These are phyloP conservation scores for Venturia effusa DNA, from an alignment of 2,329 filamentous ascomycete genomes.

Conservation along the genomic window DNA sequence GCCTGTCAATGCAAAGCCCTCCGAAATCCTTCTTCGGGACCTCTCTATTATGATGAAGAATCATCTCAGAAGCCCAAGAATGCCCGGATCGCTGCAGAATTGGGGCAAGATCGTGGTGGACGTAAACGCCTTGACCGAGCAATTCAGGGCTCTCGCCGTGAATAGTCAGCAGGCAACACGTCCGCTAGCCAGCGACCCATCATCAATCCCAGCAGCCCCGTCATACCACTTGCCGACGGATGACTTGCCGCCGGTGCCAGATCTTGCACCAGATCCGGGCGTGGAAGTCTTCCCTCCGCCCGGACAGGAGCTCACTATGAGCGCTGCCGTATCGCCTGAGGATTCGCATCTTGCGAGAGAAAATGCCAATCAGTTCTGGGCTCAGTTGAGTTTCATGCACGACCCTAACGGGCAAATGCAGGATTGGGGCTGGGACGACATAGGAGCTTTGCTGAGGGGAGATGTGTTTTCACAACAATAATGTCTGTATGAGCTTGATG, in stretches of 20 bases:
- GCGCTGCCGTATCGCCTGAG: background rate
- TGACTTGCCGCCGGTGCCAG: background rate
- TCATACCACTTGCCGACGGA: background rate
- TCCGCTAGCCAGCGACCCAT: background rate
- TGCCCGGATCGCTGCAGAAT: background rate
- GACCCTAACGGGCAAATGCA: conserved; percentile 2
- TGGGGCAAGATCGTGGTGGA: conserved; percentile 8
- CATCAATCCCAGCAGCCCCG: background rate
- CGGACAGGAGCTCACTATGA: background rate
- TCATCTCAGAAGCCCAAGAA: background rate
- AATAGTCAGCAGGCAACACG: background rate
- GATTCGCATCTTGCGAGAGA: background rate
- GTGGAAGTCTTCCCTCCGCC: background rate
- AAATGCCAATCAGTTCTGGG: conserved; percentile 3
- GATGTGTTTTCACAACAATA: background rate
- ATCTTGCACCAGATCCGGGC: background rate
- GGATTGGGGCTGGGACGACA: conserved; percentile 9
- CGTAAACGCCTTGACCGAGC: conserved; percentile 1
- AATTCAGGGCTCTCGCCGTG: background rate
- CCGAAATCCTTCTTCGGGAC: background rate
- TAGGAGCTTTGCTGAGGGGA: background rate
- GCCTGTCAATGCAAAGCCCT: background rate
- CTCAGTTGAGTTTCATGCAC: conserved; percentile 9
- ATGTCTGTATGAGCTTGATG: background rate
- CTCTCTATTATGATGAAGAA: background rate